Evolutionary conservation across 495 filamentous ascomycete genomes (phyloP).

Genomic region (Amniculicola lignicola): DNA sequence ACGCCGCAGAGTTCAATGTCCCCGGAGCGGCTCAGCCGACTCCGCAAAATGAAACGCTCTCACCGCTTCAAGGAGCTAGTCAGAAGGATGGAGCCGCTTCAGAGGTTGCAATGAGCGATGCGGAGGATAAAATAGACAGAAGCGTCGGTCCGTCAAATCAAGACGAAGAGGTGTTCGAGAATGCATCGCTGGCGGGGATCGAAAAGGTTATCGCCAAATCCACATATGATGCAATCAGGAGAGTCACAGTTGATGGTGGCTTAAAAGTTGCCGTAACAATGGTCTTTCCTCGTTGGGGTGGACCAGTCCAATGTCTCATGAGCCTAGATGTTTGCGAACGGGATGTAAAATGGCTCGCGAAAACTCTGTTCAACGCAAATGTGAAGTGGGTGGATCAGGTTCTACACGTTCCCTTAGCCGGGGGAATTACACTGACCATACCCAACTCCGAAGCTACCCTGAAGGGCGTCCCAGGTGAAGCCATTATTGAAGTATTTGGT

Average conservation of each 20-base stretch:
- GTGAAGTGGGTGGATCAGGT: neutral
- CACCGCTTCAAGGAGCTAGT: neutral
- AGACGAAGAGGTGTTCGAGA: neutral
- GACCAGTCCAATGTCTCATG: conserved; percentile 3
- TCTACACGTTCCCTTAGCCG: neutral
- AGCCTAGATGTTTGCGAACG: conserved; percentile 6
- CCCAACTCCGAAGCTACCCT: neutral
- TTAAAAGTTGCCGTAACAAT: conserved; percentile 2
- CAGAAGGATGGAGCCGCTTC: no score
- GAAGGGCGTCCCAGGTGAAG: neutral
- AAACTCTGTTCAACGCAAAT: neutral
- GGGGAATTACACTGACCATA: neutral
- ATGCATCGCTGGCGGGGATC: neutral
- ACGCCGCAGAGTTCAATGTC: neutral
- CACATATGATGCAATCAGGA: neutral
- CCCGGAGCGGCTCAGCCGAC: neutral
- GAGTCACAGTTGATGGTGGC: conserved; percentile 1
- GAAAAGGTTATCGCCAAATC: neutral
- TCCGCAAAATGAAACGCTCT: neutral
- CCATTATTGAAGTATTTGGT: neutral
- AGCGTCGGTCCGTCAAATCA: neutral
- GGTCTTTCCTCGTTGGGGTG: neutral
- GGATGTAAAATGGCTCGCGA: neutral
- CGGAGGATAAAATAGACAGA: neutral
- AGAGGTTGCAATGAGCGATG: neutral